Evolutionary conservation across 768 basidiomycete genomes (phyloP), one percentile per base, ranked within the genome.

Genomic region (Termitomyces sp.): DNA sequence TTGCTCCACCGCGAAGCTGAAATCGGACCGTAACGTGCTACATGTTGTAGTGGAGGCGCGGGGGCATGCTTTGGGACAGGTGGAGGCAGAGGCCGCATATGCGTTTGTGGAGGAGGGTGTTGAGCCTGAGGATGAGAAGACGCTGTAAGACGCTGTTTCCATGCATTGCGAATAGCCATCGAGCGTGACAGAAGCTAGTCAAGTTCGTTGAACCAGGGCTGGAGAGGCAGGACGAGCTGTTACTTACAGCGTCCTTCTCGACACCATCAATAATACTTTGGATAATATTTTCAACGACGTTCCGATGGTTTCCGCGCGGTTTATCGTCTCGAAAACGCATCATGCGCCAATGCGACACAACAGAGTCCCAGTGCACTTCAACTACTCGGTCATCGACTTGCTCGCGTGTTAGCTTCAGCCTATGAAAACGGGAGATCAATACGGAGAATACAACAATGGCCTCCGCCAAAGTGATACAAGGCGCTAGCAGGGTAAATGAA

Each of bases 281-380:
- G 55, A 98, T 84, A 66, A 99, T 93, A 63, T 88, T 91, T 58
- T 91, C 85, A 50, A 98, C 93, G 57, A 94, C 85, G 33, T 75
- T 82, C 60, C 80, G 82, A 71, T 92, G 93, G 71, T 99, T 99
- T 16, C 94, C 97, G 63, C 95, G 75, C 3, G 85, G 89, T 71
- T 99, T 99, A 72, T 99, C 97, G 66, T 96, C 87, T 66, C 97
- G 75, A 70, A 96, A 95, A 49, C 97, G 85, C 85, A 98, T 87
- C 83, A 94, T 86, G 58, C 85, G 85, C 95, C 95, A 98, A 49
- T 79, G 76, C 33, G 80, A 79, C 28, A 75, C 66, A n/a, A 64
- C 69, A 7, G 80, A 59, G 65, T 96, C 89, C 96, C 97, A 98
- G 63, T 87, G 85, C 18, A 96, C 95, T 71, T 99, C 97, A 20